phyloP scores from a whole-genome alignment of 805 yeast species.

The Limtongia smithiae region DNA sequence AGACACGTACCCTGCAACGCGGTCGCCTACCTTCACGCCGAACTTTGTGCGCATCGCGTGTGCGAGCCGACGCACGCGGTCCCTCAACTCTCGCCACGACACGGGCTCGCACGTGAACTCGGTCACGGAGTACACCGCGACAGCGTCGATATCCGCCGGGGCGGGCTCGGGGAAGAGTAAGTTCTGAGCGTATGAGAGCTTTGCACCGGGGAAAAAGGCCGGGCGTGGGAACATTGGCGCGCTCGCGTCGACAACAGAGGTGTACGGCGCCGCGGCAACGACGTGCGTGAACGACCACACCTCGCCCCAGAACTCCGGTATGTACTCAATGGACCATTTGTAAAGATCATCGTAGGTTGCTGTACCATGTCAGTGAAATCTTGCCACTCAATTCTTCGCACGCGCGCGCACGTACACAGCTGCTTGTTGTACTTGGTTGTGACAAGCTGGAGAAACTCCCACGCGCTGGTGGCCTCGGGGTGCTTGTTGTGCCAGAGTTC shows the following conservation, averaged over 20 bases:
- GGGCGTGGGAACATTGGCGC: conserved; percentile 30
- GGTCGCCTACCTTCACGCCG: conserved; percentile 28
- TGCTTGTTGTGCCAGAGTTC: conserved; percentile 21
- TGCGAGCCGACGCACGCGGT: conserved; percentile 22
- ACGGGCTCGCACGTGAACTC: conserved; percentile 15
- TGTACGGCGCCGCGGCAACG: conserved; percentile 7
- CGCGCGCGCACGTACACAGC: conserved; percentile 8
- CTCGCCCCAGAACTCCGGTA: conserved; percentile 25
- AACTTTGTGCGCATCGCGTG: conserved; percentile 14
- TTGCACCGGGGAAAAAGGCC: conserved; percentile 28
- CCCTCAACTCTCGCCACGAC: conserved; percentile 28
- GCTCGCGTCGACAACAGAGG: conserved; percentile 14
- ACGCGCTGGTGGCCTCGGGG: conserved; percentile 16
- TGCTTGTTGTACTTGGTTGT: conserved; percentile 6
- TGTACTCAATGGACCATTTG: conserved; percentile 26
- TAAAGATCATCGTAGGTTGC: conserved; percentile 23
- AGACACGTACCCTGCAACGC: conserved; percentile 30
- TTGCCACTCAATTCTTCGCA: background rate
- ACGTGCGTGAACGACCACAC: conserved; percentile 29
- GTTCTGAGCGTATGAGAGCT: conserved; percentile 30
- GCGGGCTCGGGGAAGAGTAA: conserved; percentile 26
- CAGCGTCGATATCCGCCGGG: conserved; percentile 19
- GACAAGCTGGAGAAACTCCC: conserved; percentile 10
- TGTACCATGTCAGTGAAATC: no score
- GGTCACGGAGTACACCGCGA: conserved; percentile 30